A percentile compares a stretch with the other conserved stretches of the same genome.
These are phyloP conservation scores for Lunularia cruciata DNA, from an alignment of 225 moss, liverwort and hornwort genomes.

Conservation along the genomic window DNA sequence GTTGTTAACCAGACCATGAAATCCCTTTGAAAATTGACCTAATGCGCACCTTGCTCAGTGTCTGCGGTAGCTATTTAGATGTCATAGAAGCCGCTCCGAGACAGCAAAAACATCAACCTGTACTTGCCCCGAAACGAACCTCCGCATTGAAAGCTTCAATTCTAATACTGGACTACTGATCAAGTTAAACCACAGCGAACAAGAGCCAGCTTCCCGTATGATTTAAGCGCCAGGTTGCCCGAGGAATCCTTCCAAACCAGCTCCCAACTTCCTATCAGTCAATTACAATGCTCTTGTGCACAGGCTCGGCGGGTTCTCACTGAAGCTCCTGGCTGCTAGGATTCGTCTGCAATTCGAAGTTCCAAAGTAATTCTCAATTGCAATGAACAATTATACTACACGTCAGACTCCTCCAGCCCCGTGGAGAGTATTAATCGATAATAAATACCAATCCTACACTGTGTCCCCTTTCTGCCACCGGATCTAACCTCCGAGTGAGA, in stretches of 20 bases:
- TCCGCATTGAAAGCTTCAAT: background rate
- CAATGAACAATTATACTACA: background rate
- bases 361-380: background rate
- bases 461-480: background rate
- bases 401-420: background rate
- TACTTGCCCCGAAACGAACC: background rate
- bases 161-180: background rate
- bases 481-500: conserved; percentile 16
- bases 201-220: background rate
- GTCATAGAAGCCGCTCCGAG: background rate
- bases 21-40: background rate
- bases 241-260: background rate
- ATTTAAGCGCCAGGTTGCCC: too few species aligned
- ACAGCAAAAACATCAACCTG: background rate
- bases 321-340: background rate
- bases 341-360: background rate
- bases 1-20: too few species aligned
- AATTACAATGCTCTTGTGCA: background rate
- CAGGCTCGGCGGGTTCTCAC: background rate
- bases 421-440: background rate
- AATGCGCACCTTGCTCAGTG: conserved; percentile 8
- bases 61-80: background rate
- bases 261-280: background rate
- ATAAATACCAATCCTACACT: background rate
- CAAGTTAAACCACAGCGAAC: background rate